Conservation (phyloP, 2,329 filamentous ascomycete species). For the Fusarium sp. region DNA sequence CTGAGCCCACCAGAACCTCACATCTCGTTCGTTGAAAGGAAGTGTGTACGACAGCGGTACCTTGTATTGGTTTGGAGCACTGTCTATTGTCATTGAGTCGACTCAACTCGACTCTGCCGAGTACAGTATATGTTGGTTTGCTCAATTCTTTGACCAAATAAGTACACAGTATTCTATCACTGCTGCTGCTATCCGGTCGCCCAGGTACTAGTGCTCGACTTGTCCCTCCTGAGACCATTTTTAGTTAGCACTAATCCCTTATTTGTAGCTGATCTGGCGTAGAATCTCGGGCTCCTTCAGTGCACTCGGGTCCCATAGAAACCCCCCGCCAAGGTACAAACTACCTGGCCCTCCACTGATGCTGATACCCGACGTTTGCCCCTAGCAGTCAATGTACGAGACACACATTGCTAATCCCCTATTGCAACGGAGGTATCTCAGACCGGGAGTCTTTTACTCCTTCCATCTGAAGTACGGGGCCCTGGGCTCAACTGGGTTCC, state of each 20-base stretch:
- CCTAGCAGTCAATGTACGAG: conserved; percentile 17
- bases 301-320: conserved; percentile 4
- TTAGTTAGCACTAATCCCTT: conserved; percentile 19
- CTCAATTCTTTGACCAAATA: not conserved
- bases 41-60: conserved; percentile 21
- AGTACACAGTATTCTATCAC: not conserved
- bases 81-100: conserved; percentile 16
- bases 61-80: conserved; percentile 16
- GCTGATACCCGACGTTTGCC: conserved; percentile 32
- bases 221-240: conserved; percentile 20
- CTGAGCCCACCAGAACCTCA: conserved; percentile 26
- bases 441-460: conserved; percentile 18
- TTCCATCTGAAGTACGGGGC: conserved; percentile 5
- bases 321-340: not conserved
- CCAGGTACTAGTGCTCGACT: conserved; percentile 9
- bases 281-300: conserved; percentile 10
- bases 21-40: conserved; percentile 29
- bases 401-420: conserved; percentile 26
- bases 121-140: not conserved
- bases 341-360: conserved; percentile 3
- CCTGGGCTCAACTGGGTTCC: conserved; percentile 15
- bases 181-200: conserved; percentile 27
- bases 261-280: conserved; percentile 29
- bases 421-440: conserved; percentile 23
- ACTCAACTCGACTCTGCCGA: conserved; percentile 4